Base-by-base conservation (phyloP, 2,329 filamentous ascomycete species). In the Neofusicoccum sp. region DNA sequence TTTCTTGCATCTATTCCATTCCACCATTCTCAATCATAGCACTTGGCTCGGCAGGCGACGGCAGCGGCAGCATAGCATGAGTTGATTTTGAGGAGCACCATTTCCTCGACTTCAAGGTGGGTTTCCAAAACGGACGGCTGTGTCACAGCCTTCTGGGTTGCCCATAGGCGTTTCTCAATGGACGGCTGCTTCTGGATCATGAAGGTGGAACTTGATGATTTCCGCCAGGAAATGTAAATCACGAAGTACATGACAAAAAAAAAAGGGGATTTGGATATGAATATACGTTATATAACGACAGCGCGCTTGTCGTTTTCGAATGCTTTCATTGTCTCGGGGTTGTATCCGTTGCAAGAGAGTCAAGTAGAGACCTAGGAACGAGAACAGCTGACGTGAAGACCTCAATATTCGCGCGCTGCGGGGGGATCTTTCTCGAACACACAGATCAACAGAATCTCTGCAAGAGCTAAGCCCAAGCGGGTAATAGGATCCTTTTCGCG, bases 241-340 rank as follows among this genome's bases (percentile, higher is more conserved):
- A 58, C 54, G 54, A 58, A 12, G 54, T 33, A 58, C n/a, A 58
- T 58, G 54, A 58, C 54, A 41, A 28, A 58, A 58, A 45, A 31
- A 58, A 29, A 31, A 22, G 22, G 22, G 2, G 22, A 22, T 22
- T 45, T 14, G 41, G 41, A n/a, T n/a, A 58, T 56, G 50, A 41
- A 41, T 9, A 56, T 56, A 56, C 34, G 41, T 8, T 29, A 41
- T 14, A n/a, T n/a, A n/a, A n/a, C 22, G 22, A 22, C 1, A 2
- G 22, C 22, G 22, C 22, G 22, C 22, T 22, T 22, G 22, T 22
- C 22, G 22, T 22, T 22, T 22, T 22, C 22, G 22, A 22, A 22
- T 22, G 22, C 22, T 22, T 22, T 22, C 22, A 22, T 22, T 22
- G 22, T 22, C 1, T 22, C 22, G 22, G 22, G 22, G 22, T 22